Evolutionary conservation across 2,329 filamentous ascomycete genomes (phyloP).

Genomic region (Fusarium humuli): DNA sequence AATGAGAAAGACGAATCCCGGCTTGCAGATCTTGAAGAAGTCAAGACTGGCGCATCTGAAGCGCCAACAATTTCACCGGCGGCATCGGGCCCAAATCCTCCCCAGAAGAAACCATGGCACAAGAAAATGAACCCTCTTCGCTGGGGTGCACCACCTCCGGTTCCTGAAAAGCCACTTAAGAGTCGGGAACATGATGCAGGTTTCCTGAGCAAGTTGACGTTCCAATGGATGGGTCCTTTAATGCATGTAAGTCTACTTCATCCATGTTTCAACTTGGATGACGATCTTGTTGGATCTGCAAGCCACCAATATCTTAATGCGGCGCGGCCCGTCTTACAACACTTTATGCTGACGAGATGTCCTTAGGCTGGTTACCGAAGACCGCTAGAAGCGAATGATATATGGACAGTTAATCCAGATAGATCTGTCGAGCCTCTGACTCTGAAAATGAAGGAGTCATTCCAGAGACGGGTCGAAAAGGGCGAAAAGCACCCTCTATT

Average conservation of each 20-base stretch:
- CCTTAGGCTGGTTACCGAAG: slow-evolving; percentile 83
- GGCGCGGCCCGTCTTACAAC: slow-evolving; percentile 36
- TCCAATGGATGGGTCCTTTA: slow-evolving; percentile 89
- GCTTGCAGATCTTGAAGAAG: slow-evolving; percentile 44
- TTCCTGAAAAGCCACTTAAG: slow-evolving; percentile 64
- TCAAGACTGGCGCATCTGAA: slow-evolving; percentile 66
- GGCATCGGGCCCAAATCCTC: slow-evolving; percentile 52
- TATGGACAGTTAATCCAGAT: slow-evolving; percentile 89
- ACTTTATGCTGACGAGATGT: slow-evolving; percentile 23
- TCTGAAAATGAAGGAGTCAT: slow-evolving; percentile 72
- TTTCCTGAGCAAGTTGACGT: slow-evolving; percentile 81
- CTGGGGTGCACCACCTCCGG: slow-evolving; percentile 67
- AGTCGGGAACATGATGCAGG: slow-evolving; percentile 79
- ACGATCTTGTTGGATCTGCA: slow-evolving; percentile 15
- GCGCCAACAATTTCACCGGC: slow-evolving; percentile 65
- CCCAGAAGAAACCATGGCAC: slow-evolving; percentile 69
- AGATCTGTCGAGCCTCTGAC: slow-evolving; percentile 78
- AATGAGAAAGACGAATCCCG: slow-evolving; percentile 22
- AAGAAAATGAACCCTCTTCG: slow-evolving; percentile 70
- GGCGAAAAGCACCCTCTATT: slow-evolving; percentile 80
- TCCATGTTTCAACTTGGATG: slow-evolving; percentile 1
- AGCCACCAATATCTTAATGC: slow-evolving; percentile 18
- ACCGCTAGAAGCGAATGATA: slow-evolving; percentile 82
- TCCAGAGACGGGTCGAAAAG: slow-evolving; percentile 73
- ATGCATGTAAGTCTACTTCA: slow-evolving; percentile 73